phyloP scores from a whole-genome alignment of 352 stramenopile genomes.

The Peronospora belbahrii region DNA sequence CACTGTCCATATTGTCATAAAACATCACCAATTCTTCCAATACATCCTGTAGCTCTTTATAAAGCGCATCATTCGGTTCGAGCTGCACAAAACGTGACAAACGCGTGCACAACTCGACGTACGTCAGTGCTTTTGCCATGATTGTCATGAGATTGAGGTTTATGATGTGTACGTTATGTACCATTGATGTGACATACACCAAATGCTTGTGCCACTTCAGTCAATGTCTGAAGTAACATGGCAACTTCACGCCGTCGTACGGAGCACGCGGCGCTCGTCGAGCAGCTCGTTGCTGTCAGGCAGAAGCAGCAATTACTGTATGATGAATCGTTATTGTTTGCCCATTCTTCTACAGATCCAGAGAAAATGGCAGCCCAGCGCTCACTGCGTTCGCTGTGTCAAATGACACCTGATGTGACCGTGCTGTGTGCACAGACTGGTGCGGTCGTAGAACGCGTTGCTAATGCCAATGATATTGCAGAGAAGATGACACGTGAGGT shows the following conservation, averaged over 20 bases:
- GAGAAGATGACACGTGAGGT: constrained; percentile 86
- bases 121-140: constrained; percentile 28
- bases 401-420: constrained; percentile 57
- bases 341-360: constrained; percentile 22
- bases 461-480: constrained; percentile 83
- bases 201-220: neutral
- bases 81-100: constrained; percentile 54
- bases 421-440: constrained; percentile 69
- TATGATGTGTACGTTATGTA: neutral
- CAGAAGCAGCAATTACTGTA: constrained; percentile 34
- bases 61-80: constrained; percentile 9
- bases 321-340: constrained; percentile 33
- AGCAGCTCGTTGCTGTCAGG: constrained; percentile 41
- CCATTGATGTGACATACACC: neutral
- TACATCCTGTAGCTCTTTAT: constrained; percentile 15
- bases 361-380: constrained; percentile 52
- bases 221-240: too few species aligned
- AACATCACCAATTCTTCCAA: constrained; percentile 26
- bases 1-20: constrained; percentile 23
- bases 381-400: constrained; percentile 43
- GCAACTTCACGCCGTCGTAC: constrained; percentile 13
- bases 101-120: constrained; percentile 56
- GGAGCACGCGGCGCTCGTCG: constrained; percentile 50
- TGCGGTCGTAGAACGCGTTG: constrained; percentile 75
- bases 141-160: constrained; percentile 4